Conservation (phyloP, 1,284 basidiomycete genomes). For the Sanghuangporus sanghuang region DNA sequence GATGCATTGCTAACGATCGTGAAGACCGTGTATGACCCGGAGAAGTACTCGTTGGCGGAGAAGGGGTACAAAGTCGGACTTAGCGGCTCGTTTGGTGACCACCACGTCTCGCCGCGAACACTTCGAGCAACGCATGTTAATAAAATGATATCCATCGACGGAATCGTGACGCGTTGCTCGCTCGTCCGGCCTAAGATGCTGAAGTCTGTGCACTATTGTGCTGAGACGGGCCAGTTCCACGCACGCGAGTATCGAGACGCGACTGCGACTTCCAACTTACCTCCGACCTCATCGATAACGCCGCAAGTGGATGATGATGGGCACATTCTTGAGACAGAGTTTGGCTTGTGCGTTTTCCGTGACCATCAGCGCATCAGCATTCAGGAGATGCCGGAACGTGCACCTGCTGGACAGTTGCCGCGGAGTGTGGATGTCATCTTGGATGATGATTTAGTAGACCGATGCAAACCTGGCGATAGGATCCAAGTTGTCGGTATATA, state of each 20-base stretch:
- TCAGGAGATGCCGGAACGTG: constrained; percentile 99
- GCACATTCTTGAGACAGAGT: constrained; percentile 86
- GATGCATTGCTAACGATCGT: constrained; percentile 77
- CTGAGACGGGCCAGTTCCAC: constrained; percentile 81
- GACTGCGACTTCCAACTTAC: constrained; percentile 78
- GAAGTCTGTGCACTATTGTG: constrained; percentile 94
- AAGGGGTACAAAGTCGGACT: constrained; percentile 89
- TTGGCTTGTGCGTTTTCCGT: constrained; percentile 86
- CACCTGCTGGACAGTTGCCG: constrained; percentile 95
- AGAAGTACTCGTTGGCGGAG: constrained; percentile 79
- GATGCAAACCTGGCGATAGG: constrained; percentile 96
- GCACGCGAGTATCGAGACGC: constrained; percentile 91
- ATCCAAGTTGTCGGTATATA: constrained; percentile 97
- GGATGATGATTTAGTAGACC: constrained; percentile 96
- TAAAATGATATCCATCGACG: constrained; percentile 96
- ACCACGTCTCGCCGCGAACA: constrained; percentile 95
- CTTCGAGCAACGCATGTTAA: constrained; percentile 86
- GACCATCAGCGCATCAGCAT: constrained; percentile 98
- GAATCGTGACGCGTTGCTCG: constrained; percentile 97
- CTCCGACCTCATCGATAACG: constrained; percentile 88
- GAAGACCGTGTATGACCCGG: constrained; percentile 68
- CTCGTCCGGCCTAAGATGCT: constrained; percentile 98
- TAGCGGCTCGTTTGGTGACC: constrained; percentile 97
- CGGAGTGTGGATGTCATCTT: constrained; percentile 94
- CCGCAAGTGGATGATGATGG: constrained; percentile 93